phyloP scores from a whole-genome alignment of 345 rosid species.

The Brassica incana region DNA sequence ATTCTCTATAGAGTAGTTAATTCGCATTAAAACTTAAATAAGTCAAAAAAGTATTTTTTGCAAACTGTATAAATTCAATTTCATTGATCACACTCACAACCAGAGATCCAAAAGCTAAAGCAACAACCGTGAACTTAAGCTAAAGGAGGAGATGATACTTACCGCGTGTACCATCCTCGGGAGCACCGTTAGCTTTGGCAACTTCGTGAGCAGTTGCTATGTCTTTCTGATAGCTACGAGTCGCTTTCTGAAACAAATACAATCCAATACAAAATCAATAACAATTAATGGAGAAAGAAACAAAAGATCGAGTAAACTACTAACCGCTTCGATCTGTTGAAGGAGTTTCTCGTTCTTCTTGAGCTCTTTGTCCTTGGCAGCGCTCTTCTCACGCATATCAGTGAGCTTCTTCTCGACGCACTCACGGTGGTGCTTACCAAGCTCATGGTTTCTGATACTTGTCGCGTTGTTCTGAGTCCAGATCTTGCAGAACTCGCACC shows the following conservation, averaged over 20 bases:
- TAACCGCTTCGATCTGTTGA: slow-evolving; percentile 91
- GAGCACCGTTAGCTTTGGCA: slow-evolving; percentile 57
- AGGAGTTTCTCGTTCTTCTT: slow-evolving; percentile 71
- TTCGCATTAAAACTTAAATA: slow-evolving; percentile 22
- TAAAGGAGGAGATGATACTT: slow-evolving; percentile 27
- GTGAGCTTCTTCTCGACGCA: slow-evolving; percentile 68
- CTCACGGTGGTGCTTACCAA: slow-evolving; percentile 80
- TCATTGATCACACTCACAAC: not conserved
- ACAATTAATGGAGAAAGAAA: not conserved
- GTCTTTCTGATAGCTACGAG: slow-evolving; percentile 92
- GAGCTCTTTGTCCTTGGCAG: slow-evolving; percentile 75
- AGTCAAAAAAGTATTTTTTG: not conserved
- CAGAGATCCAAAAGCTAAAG: slow-evolving; percentile 14
- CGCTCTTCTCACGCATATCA: slow-evolving; percentile 75
- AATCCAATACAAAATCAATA: not conserved
- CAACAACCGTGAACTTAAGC: not conserved
- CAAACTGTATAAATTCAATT: not conserved
- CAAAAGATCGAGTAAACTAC: not conserved
- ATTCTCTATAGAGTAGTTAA: slow-evolving; percentile 25
- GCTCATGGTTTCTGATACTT: slow-evolving; percentile 92
- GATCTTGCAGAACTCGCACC: slow-evolving; percentile 97
- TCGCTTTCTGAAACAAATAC: slow-evolving; percentile 68
- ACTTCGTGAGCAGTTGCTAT: slow-evolving; percentile 60
- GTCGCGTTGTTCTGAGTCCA: slow-evolving; percentile 73
- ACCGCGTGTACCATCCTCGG: slow-evolving; percentile 58